Conservation (phyloP, 306 rosid species). For the Quercus alba region DNA sequence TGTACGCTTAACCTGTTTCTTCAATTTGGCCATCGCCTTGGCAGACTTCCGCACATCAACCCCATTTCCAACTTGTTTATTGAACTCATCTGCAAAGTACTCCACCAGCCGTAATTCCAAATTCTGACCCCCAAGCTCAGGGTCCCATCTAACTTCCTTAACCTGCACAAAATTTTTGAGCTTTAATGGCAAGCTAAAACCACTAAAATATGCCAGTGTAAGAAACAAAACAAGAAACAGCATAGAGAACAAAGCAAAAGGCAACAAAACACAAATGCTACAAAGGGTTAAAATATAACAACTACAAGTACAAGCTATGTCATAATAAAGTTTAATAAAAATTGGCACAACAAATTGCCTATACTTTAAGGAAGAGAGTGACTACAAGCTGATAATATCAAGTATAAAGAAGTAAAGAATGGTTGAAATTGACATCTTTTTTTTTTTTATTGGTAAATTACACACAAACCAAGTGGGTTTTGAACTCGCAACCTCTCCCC, state of each 20-base stretch:
- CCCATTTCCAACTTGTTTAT: conserved; percentile 79
- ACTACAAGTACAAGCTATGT: too few relatives aligned
- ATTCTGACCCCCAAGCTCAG: conserved; percentile 89
- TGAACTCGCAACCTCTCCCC: too few relatives aligned
- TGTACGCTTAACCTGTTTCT: conserved; percentile 95
- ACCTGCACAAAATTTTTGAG: conserved; percentile 50
- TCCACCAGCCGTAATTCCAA: conserved; percentile 89
- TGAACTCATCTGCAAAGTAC: conserved; percentile 85
- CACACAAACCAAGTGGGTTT: too few relatives aligned
- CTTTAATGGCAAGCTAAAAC: not conserved
- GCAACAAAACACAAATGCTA: too few relatives aligned
- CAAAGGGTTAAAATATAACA: too few relatives aligned
- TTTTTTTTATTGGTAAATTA: too few relatives aligned
- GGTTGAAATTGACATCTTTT: not conserved
- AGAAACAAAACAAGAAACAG: not conserved
- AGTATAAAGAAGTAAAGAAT: not conserved
- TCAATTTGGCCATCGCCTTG: conserved; percentile 95
- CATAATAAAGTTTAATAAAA: not conserved
- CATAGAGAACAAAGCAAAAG: not conserved
- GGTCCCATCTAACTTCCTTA: conserved; percentile 93
- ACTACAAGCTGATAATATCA: not conserved
- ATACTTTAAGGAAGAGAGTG: not conserved
- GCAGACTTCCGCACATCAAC: conserved; percentile 82
- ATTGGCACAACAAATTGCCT: not conserved
- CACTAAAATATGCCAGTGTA: conserved; percentile 6